Base-by-base conservation (phyloP, 192 early-diverging fungal species). In the Coemansia sp. region DNA sequence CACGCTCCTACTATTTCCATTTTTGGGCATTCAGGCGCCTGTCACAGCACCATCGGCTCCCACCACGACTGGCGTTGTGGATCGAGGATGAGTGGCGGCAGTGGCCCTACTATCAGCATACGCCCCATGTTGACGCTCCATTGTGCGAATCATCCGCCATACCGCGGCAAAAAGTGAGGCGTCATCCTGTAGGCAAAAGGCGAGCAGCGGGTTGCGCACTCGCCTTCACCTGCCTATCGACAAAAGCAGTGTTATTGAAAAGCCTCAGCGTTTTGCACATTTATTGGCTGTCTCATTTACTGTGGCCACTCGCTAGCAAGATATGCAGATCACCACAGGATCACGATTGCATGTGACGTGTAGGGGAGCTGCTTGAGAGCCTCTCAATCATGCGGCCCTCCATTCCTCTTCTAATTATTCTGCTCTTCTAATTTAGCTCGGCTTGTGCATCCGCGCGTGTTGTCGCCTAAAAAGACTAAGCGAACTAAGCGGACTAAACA, bases 81-180 rank as follows among this genome's bases (percentile, higher is more conserved):
- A 54, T 54, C 27, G 51, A 54, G 51, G 51, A 54, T 54, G 29
- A 54, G 51, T 54, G 51, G 51, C 51, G 51, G 51, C 27, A 25
- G 51, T 31, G 27, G 51, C 51, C 51, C 29, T 54, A 54, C 51
- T 19, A 54, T 54, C 51, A 54, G 29, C 51, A 54, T 27, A 32
- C 51, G 51, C 51, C 51, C 29, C 51, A 54, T 54, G 15, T 54
- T 54, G 17, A 2, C 27, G 17, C 0, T 5, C 3, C 29, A 54
- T 54, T 54, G 51, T 54, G 51, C 25, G 24, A 7, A 51, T 54
- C 27, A 35, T 35, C 17, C 1, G 15, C 27, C 14, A 17, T 32
- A 27, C 51, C 8, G 15, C 1, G 14, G 51, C 9, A 51, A 12
- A 12, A 12, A 27, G 47, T 27, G 47, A 20, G 25, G 47, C 47